These are phyloP conservation scores for Moesziomyces parantarcticus DNA, from an alignment of 1,284 basidiomycete genomes.

Conservation along the genomic window DNA sequence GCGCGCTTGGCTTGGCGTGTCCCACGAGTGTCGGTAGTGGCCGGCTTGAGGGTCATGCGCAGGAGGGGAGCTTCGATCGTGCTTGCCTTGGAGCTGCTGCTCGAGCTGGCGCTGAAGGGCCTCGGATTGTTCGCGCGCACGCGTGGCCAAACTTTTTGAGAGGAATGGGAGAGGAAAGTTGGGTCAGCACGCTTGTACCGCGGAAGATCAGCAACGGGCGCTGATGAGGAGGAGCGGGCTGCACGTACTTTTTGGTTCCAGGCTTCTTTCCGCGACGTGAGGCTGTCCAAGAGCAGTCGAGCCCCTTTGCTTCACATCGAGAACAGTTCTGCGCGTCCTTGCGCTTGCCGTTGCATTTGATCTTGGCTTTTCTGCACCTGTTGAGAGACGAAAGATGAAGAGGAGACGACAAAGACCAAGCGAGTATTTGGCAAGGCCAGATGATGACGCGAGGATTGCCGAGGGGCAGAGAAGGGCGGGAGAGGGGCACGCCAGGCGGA, in stretches of 20 bases:
- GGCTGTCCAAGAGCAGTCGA: slow-evolving; percentile 45
- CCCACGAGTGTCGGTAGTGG: slow-evolving; percentile 23
- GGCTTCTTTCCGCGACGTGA: slow-evolving; percentile 48
- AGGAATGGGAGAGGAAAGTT: neutral
- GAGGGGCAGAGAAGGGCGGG: neutral
- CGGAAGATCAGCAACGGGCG: too few relatives aligned
- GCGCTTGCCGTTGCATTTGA: slow-evolving; percentile 51
- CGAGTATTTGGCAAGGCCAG: neutral
- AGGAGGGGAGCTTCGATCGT: slow-evolving; percentile 20
- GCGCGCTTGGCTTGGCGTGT: slow-evolving; percentile 4
- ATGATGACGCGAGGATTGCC: neutral
- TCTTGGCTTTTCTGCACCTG: slow-evolving; percentile 50
- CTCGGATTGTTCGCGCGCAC: slow-evolving; percentile 40
- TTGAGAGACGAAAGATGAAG: neutral
- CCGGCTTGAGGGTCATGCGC: slow-evolving; percentile 4
- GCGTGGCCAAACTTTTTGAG: slow-evolving; percentile 31
- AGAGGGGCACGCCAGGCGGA: too few relatives aligned
- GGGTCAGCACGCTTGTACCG: neutral
- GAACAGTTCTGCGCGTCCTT: slow-evolving; percentile 48
- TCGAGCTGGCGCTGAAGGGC: slow-evolving; percentile 35
- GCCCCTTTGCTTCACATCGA: slow-evolving; percentile 43
- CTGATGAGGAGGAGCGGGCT: neutral
- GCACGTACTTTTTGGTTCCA: slow-evolving; percentile 46
- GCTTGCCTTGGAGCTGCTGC: slow-evolving; percentile 9
- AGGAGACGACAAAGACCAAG: neutral